A percentile compares a stretch with the other conserved stretches of the same genome.
These are phyloP conservation scores for Veloboletus limbatus DNA, from an alignment of 1,284 basidiomycete genomes.

Conservation along the genomic window DNA sequence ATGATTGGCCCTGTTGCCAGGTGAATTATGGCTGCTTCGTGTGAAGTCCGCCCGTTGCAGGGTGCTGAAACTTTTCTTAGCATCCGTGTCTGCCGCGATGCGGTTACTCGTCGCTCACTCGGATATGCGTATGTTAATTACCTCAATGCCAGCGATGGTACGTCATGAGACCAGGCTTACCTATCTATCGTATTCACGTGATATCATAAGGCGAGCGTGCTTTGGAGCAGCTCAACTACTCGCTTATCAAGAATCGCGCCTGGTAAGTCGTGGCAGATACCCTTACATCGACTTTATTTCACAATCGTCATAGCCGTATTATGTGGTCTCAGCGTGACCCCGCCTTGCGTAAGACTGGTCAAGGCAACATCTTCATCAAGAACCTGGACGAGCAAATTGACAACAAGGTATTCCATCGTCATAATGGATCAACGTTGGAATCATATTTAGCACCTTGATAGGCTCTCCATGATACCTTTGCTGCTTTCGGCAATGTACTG, in stretches of 20 bases:
- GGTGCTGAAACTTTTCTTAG: slow-evolving; percentile 39
- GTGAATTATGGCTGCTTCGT: slow-evolving; percentile 41
- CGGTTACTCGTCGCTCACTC: slow-evolving; percentile 98
- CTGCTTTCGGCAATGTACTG: slow-evolving; percentile 97
- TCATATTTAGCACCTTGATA: slow-evolving; percentile 28
- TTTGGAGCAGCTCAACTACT: slow-evolving; percentile 99
- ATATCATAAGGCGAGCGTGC: slow-evolving; percentile 81
- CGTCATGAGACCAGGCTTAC: slow-evolving; percentile 27
- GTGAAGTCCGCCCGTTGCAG: neutral
- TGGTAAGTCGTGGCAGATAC: slow-evolving; percentile 54
- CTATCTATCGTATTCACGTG: slow-evolving; percentile 11
- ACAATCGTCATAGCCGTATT: slow-evolving; percentile 70
- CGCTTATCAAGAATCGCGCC: slow-evolving; percentile 95
- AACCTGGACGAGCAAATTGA: slow-evolving; percentile 98
- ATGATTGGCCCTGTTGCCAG: slow-evolving; percentile 99
- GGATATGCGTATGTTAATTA: slow-evolving; percentile 99
- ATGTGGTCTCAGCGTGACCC: slow-evolving; percentile 99
- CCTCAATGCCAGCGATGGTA: slow-evolving; percentile 92
- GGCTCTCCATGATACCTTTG: slow-evolving; percentile 99
- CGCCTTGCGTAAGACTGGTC: slow-evolving; percentile 97
- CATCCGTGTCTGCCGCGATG: slow-evolving; percentile 99
- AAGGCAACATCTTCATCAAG: slow-evolving; percentile 99
- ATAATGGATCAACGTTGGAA: neutral
- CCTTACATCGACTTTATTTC: slow-evolving; percentile 1
- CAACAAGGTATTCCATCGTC: slow-evolving; percentile 74